These are phyloP conservation scores for Alternaria sp. DNA, from an alignment of 2,329 filamentous ascomycete genomes.

Conservation along the genomic window DNA sequence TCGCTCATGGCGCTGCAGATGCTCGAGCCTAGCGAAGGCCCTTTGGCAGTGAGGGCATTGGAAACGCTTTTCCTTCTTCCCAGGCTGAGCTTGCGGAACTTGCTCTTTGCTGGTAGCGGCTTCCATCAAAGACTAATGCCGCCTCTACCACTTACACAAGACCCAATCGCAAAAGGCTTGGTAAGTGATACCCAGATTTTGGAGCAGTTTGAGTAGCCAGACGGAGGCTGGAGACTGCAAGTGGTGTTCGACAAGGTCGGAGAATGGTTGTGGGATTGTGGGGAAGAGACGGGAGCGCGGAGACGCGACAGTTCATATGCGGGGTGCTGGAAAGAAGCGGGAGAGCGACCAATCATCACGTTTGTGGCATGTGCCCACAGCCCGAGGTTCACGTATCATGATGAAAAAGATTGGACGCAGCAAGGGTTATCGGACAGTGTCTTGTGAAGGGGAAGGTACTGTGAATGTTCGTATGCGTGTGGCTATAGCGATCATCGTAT, in stretches of 20 bases:
- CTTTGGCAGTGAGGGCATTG: constrained; percentile 46
- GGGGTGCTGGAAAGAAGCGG: constrained; percentile 25
- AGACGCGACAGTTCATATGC: constrained; percentile 24
- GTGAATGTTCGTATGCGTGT: not conserved
- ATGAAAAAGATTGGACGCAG: not conserved
- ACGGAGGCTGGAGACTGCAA: constrained; percentile 21
- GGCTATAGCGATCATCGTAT: not conserved
- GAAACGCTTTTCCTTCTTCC: constrained; percentile 50
- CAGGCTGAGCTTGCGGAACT: constrained; percentile 24
- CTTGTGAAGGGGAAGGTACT: not conserved
- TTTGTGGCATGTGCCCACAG: not conserved
- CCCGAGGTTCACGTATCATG: constrained; percentile 4
- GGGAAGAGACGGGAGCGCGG: constrained; percentile 29
- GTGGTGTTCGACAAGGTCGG: constrained; percentile 18
- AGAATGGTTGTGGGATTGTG: constrained; percentile 28
- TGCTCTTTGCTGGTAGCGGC: constrained; percentile 27
- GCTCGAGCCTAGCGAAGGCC: constrained; percentile 51
- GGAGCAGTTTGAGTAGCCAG: constrained; percentile 11
- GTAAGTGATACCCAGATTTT: not conserved
- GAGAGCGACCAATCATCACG: constrained; percentile 16
- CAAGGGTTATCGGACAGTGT: not conserved
- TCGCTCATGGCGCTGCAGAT: constrained; percentile 54
- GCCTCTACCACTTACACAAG: not conserved
- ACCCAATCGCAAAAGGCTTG: constrained; percentile 15
- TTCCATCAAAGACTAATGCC: constrained; percentile 31